phyloP scores from a whole-genome alignment of 495 filamentous ascomycete species.

The Eremomyces bilateralis region DNA sequence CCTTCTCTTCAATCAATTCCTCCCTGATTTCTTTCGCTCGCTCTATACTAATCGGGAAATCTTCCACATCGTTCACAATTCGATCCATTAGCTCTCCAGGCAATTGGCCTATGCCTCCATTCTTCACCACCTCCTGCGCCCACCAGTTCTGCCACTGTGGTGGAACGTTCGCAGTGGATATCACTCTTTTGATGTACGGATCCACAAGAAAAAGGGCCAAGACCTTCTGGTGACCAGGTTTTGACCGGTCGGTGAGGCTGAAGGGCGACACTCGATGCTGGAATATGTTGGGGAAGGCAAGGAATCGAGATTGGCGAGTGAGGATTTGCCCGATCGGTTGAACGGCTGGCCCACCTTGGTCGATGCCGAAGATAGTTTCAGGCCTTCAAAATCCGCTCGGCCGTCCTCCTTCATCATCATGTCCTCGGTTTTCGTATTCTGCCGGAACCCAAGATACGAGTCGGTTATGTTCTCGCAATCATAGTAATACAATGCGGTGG shows the following conservation, averaged over 20 bases:
- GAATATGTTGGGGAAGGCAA: constrained; percentile 15
- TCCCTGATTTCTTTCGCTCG: constrained; percentile 1
- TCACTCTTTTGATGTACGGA: constrained; percentile 8
- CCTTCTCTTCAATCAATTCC: constrained; percentile 2
- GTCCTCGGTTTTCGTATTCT: constrained; percentile 10
- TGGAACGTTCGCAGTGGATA: constrained; percentile 9
- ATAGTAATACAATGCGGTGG: constrained; percentile 22
- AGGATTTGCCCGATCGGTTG: constrained; percentile 7
- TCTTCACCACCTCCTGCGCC: constrained; percentile 4
- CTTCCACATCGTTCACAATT: constrained; percentile 2
- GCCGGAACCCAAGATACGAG: constrained; percentile 29
- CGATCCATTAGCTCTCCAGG: constrained; percentile 4
- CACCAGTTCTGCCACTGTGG: constrained; percentile 15
- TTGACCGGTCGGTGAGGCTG: constrained; percentile 9
- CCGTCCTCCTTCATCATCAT: background rate
- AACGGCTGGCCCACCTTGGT: background rate
- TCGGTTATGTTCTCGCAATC: constrained; percentile 37
- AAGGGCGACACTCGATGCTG: constrained; percentile 13
- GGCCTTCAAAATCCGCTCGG: constrained; percentile 1
- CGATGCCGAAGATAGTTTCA: constrained; percentile 4
- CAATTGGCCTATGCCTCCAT: constrained; percentile 1
- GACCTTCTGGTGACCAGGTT: constrained; percentile 13
- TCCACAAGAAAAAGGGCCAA: constrained; percentile 16
- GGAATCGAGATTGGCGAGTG: constrained; percentile 8
- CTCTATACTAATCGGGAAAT: constrained; percentile 1